Conservation (phyloP, 1,284 basidiomycete species). For the Ceratobasidium sp. region DNA sequence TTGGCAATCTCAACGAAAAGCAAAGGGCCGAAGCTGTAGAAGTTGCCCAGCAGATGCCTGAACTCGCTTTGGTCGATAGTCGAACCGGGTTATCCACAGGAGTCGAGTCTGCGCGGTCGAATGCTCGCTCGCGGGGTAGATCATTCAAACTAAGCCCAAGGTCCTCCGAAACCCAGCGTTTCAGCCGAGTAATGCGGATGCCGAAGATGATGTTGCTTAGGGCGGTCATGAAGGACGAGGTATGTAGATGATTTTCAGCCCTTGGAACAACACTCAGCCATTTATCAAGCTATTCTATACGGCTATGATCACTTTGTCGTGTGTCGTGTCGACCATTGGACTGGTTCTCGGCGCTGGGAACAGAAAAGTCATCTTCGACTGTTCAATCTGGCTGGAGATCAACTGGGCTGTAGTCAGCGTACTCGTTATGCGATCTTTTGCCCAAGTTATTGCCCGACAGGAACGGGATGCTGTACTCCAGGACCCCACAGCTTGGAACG, state of each 20-base stretch:
- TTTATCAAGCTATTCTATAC: constrained; percentile 61
- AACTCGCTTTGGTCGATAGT: constrained; percentile 21
- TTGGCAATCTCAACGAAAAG: constrained; percentile 2
- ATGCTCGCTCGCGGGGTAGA: constrained; percentile 39
- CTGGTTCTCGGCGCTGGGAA: constrained; percentile 61
- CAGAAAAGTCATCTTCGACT: constrained; percentile 53
- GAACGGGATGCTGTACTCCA: constrained; percentile 65
- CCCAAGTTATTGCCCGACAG: constrained; percentile 66
- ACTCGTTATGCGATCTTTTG: constrained; percentile 65
- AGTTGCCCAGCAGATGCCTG: constrained; percentile 22
- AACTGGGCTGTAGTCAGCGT: constrained; percentile 67
- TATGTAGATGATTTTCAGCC: constrained; percentile 44
- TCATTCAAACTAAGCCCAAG: constrained; percentile 52
- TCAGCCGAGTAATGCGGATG: constrained; percentile 56
- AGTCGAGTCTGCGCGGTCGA: constrained; percentile 28
- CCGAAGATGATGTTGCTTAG: constrained; percentile 63
- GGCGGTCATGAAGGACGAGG: constrained; percentile 68
- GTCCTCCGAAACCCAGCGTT: constrained; percentile 46
- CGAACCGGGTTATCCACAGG: constrained; percentile 31
- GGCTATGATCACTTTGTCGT: constrained; percentile 60
- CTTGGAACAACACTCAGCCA: constrained; percentile 20
- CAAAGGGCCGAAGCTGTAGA: constrained; percentile 14
- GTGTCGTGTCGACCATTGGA: constrained; percentile 58
- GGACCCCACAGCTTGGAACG: constrained; percentile 54
- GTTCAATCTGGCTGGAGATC: constrained; percentile 61